Evolutionary conservation across 1,284 basidiomycete species (phyloP).

Genomic region (Ceratobasidium theobromae): DNA sequence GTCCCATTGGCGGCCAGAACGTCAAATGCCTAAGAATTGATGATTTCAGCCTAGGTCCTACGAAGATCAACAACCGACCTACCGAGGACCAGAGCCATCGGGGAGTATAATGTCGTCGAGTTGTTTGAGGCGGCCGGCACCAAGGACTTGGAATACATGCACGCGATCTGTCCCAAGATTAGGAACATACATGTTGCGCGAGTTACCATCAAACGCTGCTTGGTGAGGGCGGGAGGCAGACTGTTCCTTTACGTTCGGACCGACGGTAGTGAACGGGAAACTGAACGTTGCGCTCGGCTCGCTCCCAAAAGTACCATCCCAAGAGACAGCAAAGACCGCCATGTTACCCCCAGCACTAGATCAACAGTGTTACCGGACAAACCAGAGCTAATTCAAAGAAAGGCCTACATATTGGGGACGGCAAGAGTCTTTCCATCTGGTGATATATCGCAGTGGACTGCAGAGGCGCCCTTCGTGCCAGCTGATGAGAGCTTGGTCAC

Average conservation of each 20-base stretch:
- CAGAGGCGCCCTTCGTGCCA: constrained; percentile 28
- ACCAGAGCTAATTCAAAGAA: not conserved
- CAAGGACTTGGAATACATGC: not conserved
- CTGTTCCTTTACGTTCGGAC: constrained; percentile 7
- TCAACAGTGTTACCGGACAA: not conserved
- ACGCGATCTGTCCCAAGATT: constrained; percentile 16
- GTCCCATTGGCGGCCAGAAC: constrained; percentile 15
- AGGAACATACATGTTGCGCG: constrained; percentile 8
- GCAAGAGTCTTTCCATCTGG: constrained; percentile 17
- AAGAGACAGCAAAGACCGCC: not conserved
- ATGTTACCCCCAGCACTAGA: not conserved
- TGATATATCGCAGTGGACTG: constrained; percentile 27
- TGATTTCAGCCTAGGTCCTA: not conserved
- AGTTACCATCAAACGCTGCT: constrained; percentile 10
- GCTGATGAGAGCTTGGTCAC: constrained; percentile 30
- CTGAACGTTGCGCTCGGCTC: constrained; percentile 6
- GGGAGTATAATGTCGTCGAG: constrained; percentile 14
- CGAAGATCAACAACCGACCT: not conserved
- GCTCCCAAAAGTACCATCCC: not conserved
- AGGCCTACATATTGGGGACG: constrained; percentile 14
- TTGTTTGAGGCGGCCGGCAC: not conserved
- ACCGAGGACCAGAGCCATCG: constrained; percentile 5
- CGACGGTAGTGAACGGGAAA: constrained; percentile 8
- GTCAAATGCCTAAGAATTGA: not conserved
- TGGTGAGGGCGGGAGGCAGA: constrained; percentile 20